Base-by-base conservation (phyloP, 495 filamentous ascomycete genomes). In the Penicillium arizonense region DNA sequence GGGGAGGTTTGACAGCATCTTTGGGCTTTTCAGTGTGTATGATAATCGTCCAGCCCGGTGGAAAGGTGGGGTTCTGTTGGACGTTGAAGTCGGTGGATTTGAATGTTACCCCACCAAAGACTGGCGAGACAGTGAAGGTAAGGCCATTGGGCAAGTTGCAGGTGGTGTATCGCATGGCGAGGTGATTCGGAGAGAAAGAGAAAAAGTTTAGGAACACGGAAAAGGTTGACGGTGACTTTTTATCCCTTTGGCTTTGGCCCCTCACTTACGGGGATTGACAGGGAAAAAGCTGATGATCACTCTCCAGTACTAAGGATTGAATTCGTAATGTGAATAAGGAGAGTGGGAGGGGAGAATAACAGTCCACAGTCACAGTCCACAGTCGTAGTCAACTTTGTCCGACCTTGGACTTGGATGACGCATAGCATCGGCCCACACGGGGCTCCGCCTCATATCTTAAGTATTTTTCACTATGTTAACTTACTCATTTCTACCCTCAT, bases 41-140 rank as follows among this genome's bases (percentile, higher is more conserved):
- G 16, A 92, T 84, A 49, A 96, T 84, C 2, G 87, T 94, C 91
- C 91, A 97, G 33, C 91, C 91, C 2, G 87, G 81, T 3, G 90
- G 89, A 55, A 96, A 91, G 21, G 83, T 76, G 16, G 81, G 80
- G 53, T 85, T 80, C 60, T 87, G 30, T 21, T 43, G 82, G 8
- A 76, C 64, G 53, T 77, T 87, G 41, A 87, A 75, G 39, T 92
- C 87, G 67, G 90, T 86, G 28, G 83, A 81, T 64, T 91, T 93
- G 84, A 97, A 97, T 60, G 83, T 89, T 47, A 93, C 76, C 41
- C 91, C 91, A 28, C 87, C 90, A 66, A 96, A 97, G 32, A 96
- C 89, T 4, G 90, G 87, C 13, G 82, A 82, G 20, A 96, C 85
- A 0, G 84, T 86, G 56, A 94, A 79, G 57, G 78, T 87, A 72